phyloP scores from a whole-genome alignment of 1,139 yeast genomes.

The Candida labiduridarum region DNA sequence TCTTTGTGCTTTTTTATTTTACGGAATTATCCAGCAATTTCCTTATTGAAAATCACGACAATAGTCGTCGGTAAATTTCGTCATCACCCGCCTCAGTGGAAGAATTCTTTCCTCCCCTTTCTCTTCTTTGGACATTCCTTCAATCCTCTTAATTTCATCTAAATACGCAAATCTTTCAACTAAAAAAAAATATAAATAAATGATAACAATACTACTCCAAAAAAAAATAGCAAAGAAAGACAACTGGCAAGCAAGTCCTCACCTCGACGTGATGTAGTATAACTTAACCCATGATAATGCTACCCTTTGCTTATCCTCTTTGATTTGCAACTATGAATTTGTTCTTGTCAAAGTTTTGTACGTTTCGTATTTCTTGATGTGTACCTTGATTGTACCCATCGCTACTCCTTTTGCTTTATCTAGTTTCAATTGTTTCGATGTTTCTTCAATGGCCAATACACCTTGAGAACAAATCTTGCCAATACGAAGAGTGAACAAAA shows the following conservation, averaged over 20 bases:
- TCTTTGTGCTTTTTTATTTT: not conserved
- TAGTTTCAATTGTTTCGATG: not conserved
- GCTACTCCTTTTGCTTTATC: too few relatives aligned
- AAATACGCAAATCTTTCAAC: not conserved
- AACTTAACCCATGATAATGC: not conserved
- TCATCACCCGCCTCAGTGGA: constrained; percentile 2
- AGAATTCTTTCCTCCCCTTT: not conserved
- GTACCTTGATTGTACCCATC: too few relatives aligned
- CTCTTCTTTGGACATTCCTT: not conserved
- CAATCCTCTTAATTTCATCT: not conserved
- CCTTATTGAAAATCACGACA: not conserved
- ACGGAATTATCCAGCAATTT: not conserved
- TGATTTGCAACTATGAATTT: not conserved
- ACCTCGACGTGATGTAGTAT: not conserved
- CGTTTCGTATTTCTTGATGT: too few relatives aligned
- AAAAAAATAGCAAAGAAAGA: not conserved
- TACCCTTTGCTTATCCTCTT: too few relatives aligned
- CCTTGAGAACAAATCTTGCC: not conserved
- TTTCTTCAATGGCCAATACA: not conserved
- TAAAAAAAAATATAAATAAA: not conserved
- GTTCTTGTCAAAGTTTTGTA: not conserved
- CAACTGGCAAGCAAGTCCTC: not conserved
- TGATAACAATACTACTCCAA: too few relatives aligned
- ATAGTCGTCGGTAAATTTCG: not conserved
- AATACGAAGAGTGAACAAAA: not conserved